These are phyloP conservation scores for Bremia lactucae DNA, from an alignment of 352 stramenopile species.

Conservation along the genomic window DNA sequence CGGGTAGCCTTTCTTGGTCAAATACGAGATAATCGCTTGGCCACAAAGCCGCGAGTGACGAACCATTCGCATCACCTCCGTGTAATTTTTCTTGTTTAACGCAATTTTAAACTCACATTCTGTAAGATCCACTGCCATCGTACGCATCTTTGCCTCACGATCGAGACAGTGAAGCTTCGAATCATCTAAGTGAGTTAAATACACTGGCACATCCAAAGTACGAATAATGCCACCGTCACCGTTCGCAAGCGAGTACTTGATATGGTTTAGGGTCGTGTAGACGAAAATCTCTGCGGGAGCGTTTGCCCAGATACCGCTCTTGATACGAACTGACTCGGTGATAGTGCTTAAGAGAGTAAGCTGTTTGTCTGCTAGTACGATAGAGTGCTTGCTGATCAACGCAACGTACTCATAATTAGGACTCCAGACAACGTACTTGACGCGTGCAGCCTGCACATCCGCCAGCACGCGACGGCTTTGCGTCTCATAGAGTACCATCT, in stretches of 20 bases:
- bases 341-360: constrained; percentile 96
- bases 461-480: constrained; percentile 93
- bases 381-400: constrained; percentile 95
- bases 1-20: constrained; percentile 98
- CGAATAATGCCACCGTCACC: constrained; percentile 97
- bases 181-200: constrained; percentile 92
- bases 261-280: constrained; percentile 96
- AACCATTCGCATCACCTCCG: constrained; percentile 98
- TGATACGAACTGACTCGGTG: constrained; percentile 94
- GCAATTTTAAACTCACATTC: constrained; percentile 99
- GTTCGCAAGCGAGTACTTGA: constrained; percentile 89
- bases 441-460: constrained; percentile 91
- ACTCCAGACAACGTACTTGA: constrained; percentile 98
- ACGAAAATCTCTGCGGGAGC: constrained; percentile 91
- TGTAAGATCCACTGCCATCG: constrained; percentile 95
- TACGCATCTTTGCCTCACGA: constrained; percentile 93
- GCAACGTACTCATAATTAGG: constrained; percentile 94
- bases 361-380: constrained; percentile 95
- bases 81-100: constrained; percentile 92
- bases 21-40: constrained; percentile 97
- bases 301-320: constrained; percentile 90
- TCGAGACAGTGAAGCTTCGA: constrained; percentile 95
- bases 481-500: constrained; percentile 97
- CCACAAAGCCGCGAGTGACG: constrained; percentile 93
- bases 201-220: constrained; percentile 95